Evolutionary conservation across 208 protist species (phyloP).

Genomic region (Balamuthia mandrillaris): DNA sequence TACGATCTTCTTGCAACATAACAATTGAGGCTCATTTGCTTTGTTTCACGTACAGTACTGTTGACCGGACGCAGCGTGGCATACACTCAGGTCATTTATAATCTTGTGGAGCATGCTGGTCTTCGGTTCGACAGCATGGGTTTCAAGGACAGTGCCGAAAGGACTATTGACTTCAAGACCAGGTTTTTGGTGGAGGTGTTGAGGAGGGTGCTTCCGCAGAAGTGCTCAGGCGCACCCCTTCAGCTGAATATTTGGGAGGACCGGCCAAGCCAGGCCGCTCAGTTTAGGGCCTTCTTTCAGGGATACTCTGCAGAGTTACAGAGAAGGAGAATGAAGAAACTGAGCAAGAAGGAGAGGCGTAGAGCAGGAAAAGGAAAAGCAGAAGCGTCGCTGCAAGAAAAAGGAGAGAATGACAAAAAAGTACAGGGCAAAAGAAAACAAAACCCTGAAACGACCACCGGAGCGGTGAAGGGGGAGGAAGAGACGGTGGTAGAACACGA

Average conservation of each 20-base stretch:
- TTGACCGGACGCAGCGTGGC: neutral
- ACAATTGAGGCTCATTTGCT: neutral
- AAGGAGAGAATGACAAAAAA: neutral
- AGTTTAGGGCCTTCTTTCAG: neutral
- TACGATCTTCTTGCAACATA: neutral
- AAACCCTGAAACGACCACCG: neutral
- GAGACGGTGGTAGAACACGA: too few species aligned
- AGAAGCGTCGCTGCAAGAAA: neutral
- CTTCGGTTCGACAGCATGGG: neutral
- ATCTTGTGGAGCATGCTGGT: neutral
- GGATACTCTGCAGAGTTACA: too few species aligned
- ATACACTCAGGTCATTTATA: neutral
- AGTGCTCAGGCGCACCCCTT: too few species aligned
- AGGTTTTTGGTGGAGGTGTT: neutral
- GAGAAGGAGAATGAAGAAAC: too few species aligned
- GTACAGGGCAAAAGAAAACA: neutral
- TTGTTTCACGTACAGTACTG: neutral
- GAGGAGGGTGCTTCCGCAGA: neutral
- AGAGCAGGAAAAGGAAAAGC: neutral
- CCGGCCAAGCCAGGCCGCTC: neutral
- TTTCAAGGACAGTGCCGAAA: too few species aligned
- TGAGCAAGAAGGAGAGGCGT: neutral
- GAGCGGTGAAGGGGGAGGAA: neutral
- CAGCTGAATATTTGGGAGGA: conserved; percentile 25
- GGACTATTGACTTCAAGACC: conserved; percentile 25